Conservation (phyloP, 768 basidiomycete species). For the Paxillus rubicundulus region DNA sequence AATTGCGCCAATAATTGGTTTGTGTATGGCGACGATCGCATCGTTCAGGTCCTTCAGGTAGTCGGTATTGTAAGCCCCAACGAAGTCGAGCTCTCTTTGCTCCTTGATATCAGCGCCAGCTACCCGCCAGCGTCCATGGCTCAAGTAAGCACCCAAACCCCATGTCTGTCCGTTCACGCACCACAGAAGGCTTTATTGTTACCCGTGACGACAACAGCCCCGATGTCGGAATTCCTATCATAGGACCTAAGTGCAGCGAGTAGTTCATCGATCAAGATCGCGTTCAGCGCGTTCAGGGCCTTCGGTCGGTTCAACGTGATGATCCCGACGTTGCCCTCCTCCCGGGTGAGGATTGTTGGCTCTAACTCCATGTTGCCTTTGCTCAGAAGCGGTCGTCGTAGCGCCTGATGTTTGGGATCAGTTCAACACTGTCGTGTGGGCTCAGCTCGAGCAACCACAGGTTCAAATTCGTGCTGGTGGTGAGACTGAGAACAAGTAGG, state of each 20-base stretch:
- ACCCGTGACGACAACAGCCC: slow-evolving; percentile 90
- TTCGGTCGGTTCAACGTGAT: slow-evolving; percentile 87
- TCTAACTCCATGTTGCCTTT: slow-evolving; percentile 18
- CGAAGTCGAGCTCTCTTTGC: slow-evolving; percentile 82
- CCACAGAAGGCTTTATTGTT: slow-evolving; percentile 73
- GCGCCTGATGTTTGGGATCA: no score
- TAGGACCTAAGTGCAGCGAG: slow-evolving; percentile 68
- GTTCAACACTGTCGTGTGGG: no score
- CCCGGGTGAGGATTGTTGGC: slow-evolving; percentile 19
- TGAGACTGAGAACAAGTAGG: background rate
- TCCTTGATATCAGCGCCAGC: slow-evolving; percentile 99
- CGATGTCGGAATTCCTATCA: slow-evolving; percentile 66
- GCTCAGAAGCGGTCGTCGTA: background rate
- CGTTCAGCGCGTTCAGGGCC: slow-evolving; percentile 79
- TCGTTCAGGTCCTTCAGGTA: slow-evolving; percentile 46
- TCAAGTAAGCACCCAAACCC: background rate
- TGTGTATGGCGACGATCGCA: slow-evolving; percentile 55
- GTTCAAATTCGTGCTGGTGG: no score
- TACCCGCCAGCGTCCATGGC: slow-evolving; percentile 21
- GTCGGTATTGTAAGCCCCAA: slow-evolving; percentile 43
- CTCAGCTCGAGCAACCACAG: background rate
- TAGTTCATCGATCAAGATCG: slow-evolving; percentile 75
- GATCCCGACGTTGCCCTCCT: slow-evolving; percentile 36
- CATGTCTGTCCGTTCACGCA: background rate
- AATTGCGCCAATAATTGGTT: slow-evolving; percentile 92